Base-by-base conservation (phyloP, 2,329 filamentous ascomycete genomes). In the Ophiocordyceps unilateralis region DNA sequence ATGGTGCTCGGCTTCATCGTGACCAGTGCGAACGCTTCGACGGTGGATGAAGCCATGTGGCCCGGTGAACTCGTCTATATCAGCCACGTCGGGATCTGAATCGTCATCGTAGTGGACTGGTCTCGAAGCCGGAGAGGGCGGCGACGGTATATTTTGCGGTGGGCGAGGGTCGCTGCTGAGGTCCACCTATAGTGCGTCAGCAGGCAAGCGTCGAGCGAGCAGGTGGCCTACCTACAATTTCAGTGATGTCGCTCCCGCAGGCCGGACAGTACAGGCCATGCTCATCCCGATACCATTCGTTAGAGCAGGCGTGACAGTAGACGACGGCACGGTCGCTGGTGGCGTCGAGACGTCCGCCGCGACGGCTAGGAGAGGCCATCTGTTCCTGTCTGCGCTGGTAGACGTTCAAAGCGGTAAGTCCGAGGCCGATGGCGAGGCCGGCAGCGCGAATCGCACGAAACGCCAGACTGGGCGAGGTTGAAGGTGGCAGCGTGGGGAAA, bases 261-360 rank as follows among this genome's bases (percentile, higher is more conserved):
- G 65, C 60, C 15, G 87, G 86, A 56, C 91, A 98, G 15, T 64
- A 65, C 48, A 93, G 63, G 22, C 64, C 78, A 49, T 72, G 68
- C 48, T 82, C 72, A 46, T 84, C 75, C 46, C 76, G 69, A 54
- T 81, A 84, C 86, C 87, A 96, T 58, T 94, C 81, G 48, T 82
- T 65, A 42, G 72, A 59, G 64, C 91, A 96, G 46, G 71, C 65
- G 61, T 96, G 86, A 61, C 91, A 98, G 60, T 74, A 93, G 43
- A 95, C 80, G 49, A 89, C 75, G 56, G 93, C 83, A 48, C 76
- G 69, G 47, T 63, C 63, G 5, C 58, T 53, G 20, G 59, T 62
- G 48, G 68, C 67, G 55, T 74, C 69, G 45, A 78, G 66, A 52
- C 67, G 69, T 38, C 52, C 51, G 26, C 51, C 50, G 39, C 39